Evolutionary conservation across 1,139 yeast genomes (phyloP), one percentile per base, ranked within the genome.

Genomic region (Candida frijolesensis): DNA sequence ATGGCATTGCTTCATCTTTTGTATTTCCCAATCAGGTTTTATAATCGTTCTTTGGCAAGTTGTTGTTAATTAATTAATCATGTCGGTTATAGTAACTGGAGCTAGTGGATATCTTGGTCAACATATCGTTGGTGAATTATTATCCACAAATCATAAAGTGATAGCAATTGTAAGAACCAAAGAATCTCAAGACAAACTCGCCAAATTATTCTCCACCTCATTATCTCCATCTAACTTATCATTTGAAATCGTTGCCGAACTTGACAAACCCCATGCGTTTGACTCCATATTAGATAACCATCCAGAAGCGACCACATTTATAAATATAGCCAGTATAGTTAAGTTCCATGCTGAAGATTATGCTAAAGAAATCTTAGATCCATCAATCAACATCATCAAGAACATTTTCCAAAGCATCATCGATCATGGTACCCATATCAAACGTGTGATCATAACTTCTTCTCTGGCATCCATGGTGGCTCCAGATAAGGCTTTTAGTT

Each of bases 131-230:
- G 61, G 63, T 45, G 57, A 57, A 39, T 60, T 71, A 45, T 56
- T 71, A 45, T 60, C 63, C 16, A 65, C 65, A 45, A 80, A 78
- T 15, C 81, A 78, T 61, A 62, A 64, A 1, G 89, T 85, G 5
- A 70, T 84, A 22, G 88, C 87, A 7, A 76, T 86, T 1, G 89
- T 81, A 2, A 72, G 90, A 61, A 69, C 82, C 1, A 70, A 70
- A 44, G 69, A 61, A 1, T 80, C 80, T 61, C 86, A 83, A 11
- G 79, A 77, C 19, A 58, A 64, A 4, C 59, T 78, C 52, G 59
- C 67, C 53, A 56, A 66, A 37, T 67, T 67, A 56, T 47, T 46
- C 29, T n/a, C 19, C 16, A 14, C n/a, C 30, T 18, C 49, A 62
- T 62, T 46, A 71, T 25, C 29, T 9, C 29, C 65, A 42, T 55